phyloP scores from a whole-genome alignment of 345 rosid genomes.

The Theobroma cacao region DNA sequence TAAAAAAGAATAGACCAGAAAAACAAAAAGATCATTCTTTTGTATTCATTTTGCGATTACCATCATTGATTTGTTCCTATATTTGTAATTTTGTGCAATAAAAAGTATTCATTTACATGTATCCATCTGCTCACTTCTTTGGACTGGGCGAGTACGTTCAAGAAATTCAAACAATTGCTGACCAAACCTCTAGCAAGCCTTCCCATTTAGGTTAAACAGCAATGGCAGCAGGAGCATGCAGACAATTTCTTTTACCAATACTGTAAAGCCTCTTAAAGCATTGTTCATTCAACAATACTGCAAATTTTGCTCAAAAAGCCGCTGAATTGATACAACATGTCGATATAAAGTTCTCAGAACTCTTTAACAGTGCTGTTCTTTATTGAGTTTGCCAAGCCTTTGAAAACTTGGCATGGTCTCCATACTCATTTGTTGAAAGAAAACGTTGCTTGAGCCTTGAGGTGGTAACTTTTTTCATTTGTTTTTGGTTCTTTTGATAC shows the following conservation, averaged over 20 bases:
- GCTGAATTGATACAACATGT: neutral
- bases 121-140: neutral
- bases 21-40: conserved; percentile 44
- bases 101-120: conserved; percentile 28
- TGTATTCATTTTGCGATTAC: conserved; percentile 34
- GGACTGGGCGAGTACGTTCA: neutral
- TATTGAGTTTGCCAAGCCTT: neutral
- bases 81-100: conserved; percentile 36
- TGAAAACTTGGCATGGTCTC: neutral
- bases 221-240: neutral
- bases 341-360: neutral
- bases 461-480: neutral
- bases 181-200: neutral
- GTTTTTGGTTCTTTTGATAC: neutral
- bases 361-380: neutral
- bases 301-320: neutral
- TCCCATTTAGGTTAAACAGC: neutral
- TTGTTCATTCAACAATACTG: neutral
- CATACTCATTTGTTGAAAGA: neutral
- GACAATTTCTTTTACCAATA: neutral
- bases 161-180: neutral
- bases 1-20: neutral
- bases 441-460: neutral
- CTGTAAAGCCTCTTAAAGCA: neutral
- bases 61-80: conserved; percentile 23